phyloP scores from a whole-genome alignment of 495 filamentous ascomycete species.

The Tuber indicum region DNA sequence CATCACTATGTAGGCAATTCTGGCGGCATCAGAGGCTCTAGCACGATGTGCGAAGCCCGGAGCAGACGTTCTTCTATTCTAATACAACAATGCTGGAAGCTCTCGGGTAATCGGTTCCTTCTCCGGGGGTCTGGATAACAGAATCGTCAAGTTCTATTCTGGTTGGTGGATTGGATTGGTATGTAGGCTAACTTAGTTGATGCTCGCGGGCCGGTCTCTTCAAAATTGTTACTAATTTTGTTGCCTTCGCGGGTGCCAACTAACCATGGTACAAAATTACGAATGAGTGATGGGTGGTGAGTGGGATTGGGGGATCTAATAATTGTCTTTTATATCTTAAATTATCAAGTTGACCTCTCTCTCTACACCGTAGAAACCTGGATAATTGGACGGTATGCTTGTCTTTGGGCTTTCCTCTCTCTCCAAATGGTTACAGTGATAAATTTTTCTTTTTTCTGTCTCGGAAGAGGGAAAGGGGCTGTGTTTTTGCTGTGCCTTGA shows the following conservation, averaged over 20 bases:
- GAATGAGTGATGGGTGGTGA: neutral
- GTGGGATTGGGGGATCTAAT: neutral
- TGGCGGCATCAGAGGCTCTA: too few relatives aligned
- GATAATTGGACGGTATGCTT: too few relatives aligned
- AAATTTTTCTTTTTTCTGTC: too few relatives aligned
- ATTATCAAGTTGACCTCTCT: neutral
- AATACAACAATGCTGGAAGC: neutral
- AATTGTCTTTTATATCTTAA: neutral
- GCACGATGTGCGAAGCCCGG: neutral
- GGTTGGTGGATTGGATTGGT: neutral
- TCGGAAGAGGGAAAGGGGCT: too few relatives aligned
- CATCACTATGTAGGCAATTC: neutral
- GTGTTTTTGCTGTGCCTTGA: too few relatives aligned
- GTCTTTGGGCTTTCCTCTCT: too few relatives aligned
- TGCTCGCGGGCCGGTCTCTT: neutral
- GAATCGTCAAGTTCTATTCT: neutral
- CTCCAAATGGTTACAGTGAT: too few relatives aligned
- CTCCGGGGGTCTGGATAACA: neutral
- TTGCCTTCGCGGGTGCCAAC: neutral
- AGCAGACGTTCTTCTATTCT: neutral
- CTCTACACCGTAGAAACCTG: neutral
- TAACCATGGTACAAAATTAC: neutral
- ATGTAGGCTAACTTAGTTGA: neutral
- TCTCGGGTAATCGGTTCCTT: neutral
- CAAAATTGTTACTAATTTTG: neutral